Base-by-base conservation (phyloP, 768 basidiomycete species). In the Suillus plorans region DNA sequence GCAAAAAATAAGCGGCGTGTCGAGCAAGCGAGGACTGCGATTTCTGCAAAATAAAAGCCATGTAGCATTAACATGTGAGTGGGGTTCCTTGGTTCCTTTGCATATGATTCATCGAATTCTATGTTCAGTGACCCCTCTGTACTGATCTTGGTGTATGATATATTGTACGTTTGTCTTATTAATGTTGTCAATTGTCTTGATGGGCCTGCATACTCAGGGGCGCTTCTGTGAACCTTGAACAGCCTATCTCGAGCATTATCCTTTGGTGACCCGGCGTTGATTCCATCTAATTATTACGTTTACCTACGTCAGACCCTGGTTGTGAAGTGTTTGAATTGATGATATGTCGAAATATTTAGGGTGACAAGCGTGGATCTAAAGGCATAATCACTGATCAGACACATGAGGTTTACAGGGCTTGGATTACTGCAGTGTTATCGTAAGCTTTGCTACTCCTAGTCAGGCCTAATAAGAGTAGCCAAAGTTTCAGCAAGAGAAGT, bases 1-100 rank as follows among this genome's bases (percentile, higher is more conserved):
- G 69, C 55, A 36, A 74, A 75, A 62, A 74, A 75, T 47, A 58
- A 60, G 28, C 63, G 73, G 39, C 67, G 74, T n/a, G 68, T 72
- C 16, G 70, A 66, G 44, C 71, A 66, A 64, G 70, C 67, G 28
- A 60, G 36, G 41, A 39, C 2, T 31, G 60, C 37, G 37, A 36
- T 22, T 31, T 41, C 57, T 28, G 22, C 14, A 18, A 59, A 59
- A 60, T 28, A 56, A 9, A n/a, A 25, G 13, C n/a, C 39, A 25
- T 41, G 39, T 58, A 41, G 25, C 25, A 28, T 28, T 16, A 58
- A 9, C 6, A 16, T 41, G 58, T 59, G 41, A 42, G 58, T 59
- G 18, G 10, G 28, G 20, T 12, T 59, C 31, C 4, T 1, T 18
- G 12, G 39, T 59, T 4, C 2, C 5, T 55, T 59, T 42, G 5